Evolutionary conservation across 805 yeast genomes (phyloP), one percentile per base, ranked within the genome.

Genomic region (Wickerhamomyces bovis): DNA sequence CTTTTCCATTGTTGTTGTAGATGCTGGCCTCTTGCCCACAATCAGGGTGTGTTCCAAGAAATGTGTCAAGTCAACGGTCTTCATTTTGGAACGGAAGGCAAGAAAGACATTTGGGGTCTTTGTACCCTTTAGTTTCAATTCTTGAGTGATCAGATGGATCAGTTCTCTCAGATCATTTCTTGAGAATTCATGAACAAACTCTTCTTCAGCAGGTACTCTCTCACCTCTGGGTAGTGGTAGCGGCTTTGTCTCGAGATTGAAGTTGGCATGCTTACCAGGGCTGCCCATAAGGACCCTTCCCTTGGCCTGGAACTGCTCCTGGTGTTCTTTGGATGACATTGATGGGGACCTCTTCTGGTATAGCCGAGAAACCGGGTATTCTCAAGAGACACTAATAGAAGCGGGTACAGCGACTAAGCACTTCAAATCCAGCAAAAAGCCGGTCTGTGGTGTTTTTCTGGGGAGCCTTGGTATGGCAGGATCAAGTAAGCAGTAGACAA

Each of bases 1-100:
- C 23, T 69, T 63, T 35, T 70, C 66, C 36, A 79, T 58, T 6
- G 66, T 65, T 25, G 72, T 72, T 8, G 72, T 70, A 2, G 71
- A 58, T 21, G 83, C 66, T 22, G 73, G 71, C 33, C 60, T 59
- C 12, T 74, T 67, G 0, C 87, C 87, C 39, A 70, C 58, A 2
- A 85, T 85, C 49, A 85, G 81, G 2, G 87, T 68, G 5, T 66
- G 64, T 42, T 75, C 73, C 21, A 89, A 62, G 44, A 87, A 80
- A 21, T 63, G 60, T 43, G 82, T 75, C 23, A 89, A 69, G 41
- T 77, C 80, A 38, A 70, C 66, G 57, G 84, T 89, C 43, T 78
- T 76, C 45, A 79, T 76, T 50, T 80, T 79, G 1, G 90, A 84
- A 45, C 96, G 67, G 66, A 83, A 87, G 0, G 96, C 94, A 33